Evolutionary conservation across 352 stramenopile genomes (phyloP).

Genomic region (Aphanomyces astaci): DNA sequence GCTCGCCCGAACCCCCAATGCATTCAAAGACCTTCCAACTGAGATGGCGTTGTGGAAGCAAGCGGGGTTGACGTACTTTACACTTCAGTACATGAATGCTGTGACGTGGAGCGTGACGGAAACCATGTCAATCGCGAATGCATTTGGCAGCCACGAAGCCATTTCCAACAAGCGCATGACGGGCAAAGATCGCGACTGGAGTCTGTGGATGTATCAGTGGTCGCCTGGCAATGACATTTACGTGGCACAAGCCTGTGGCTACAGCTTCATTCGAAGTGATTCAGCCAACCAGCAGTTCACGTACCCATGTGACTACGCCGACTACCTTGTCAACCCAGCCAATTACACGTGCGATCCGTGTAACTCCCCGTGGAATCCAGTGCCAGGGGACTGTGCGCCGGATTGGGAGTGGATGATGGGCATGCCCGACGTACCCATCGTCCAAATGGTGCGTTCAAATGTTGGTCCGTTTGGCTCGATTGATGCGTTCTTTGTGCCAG

Average conservation of each 20-base stretch:
- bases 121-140: too few species aligned
- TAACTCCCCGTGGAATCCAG: not conserved
- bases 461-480: slow-evolving; percentile 17
- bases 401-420: not conserved
- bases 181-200: not conserved
- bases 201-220: not conserved
- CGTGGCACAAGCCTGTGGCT: too few species aligned
- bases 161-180: slow-evolving; percentile 6
- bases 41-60: not conserved
- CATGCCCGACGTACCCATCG: not conserved
- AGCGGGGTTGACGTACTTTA: not conserved
- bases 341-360: not conserved
- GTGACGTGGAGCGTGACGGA: not conserved
- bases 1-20: not conserved
- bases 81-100: slow-evolving; percentile 1
- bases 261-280: not conserved
- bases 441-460: not conserved
- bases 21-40: not conserved
- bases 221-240: not conserved
- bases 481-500: not conserved
- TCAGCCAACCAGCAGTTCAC: not conserved
- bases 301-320: not conserved
- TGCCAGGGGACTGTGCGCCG: not conserved
- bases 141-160: too few species aligned
- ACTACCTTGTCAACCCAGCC: not conserved